phyloP scores from a whole-genome alignment of 2,329 filamentous ascomycete genomes.

The Ophiostoma piceae region DNA sequence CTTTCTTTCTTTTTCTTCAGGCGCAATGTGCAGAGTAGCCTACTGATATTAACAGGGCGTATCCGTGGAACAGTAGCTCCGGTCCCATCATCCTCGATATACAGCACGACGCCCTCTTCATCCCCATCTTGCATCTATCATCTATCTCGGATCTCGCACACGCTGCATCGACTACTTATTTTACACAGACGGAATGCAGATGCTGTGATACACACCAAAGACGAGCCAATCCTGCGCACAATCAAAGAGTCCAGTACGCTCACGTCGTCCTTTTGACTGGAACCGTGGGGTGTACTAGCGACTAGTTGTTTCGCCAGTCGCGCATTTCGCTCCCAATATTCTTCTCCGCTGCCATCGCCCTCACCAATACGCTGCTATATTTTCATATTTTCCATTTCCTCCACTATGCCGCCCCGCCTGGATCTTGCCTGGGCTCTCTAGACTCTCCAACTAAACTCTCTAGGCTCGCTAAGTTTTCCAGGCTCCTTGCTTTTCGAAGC shows the following conservation, averaged over 20 bases:
- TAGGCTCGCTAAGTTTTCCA: neutral
- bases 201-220: neutral
- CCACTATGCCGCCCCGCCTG: neutral
- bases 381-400: neutral
- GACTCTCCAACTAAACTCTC: neutral
- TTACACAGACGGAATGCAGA: neutral
- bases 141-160: neutral
- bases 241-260: neutral
- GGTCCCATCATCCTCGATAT: neutral
- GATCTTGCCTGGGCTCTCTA: neutral
- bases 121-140: neutral
- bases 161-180: neutral
- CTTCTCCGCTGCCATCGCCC: neutral
- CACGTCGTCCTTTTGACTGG: neutral
- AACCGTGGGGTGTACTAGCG: neutral
- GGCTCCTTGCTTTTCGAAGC: neutral
- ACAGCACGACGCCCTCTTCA: neutral
- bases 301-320: neutral
- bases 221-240: neutral
- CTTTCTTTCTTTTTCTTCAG: neutral
- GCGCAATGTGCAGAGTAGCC: neutral
- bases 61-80: neutral
- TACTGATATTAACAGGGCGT: neutral
- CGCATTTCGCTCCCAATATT: neutral
- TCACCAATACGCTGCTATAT: neutral